Evolutionary conservation across 495 filamentous ascomycete species (phyloP).

Genomic region (Penicillium atrosanguineum): DNA sequence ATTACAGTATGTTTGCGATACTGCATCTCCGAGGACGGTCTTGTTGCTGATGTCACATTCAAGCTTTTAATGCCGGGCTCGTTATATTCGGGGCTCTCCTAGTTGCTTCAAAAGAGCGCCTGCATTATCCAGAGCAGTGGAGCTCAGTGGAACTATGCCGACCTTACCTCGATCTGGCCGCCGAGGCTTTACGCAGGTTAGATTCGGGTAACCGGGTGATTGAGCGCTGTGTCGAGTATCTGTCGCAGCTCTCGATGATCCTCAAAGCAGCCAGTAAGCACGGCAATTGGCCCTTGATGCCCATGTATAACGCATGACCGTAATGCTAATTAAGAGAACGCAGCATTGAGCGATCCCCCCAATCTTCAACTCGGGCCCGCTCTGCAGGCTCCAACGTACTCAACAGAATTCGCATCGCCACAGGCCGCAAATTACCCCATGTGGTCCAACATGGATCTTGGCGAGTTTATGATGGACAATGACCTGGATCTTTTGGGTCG

Average conservation of each 20-base stretch:
- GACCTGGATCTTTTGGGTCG: conserved; percentile 23
- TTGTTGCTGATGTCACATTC: not conserved
- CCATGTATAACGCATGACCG: not conserved
- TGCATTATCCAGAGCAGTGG: conserved; percentile 3
- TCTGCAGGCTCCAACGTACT: not conserved
- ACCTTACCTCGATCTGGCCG: conserved; percentile 25
- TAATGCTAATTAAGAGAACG: not conserved
- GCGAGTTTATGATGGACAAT: conserved; percentile 37
- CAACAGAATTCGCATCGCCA: not conserved
- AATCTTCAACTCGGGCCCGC: not conserved
- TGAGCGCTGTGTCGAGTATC: conserved; percentile 34
- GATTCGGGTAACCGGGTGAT: conserved; percentile 38
- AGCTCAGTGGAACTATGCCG: conserved; percentile 12
- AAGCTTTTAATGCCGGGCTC: conserved; percentile 37
- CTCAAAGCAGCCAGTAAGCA: conserved; percentile 26
- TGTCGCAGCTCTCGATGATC: conserved; percentile 29
- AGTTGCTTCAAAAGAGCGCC: conserved; percentile 12
- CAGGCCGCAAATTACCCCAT: not conserved
- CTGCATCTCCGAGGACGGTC: not conserved
- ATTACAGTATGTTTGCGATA: conserved; percentile 29
- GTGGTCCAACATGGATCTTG: conserved; percentile 22
- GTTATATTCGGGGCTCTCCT: conserved; percentile 31
- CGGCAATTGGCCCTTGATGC: not conserved
- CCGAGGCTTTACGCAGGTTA: conserved; percentile 33
- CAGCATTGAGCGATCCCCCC: not conserved